Base-by-base conservation (phyloP, 2,329 filamentous ascomycete species). In the Boeremia lycopersici region DNA sequence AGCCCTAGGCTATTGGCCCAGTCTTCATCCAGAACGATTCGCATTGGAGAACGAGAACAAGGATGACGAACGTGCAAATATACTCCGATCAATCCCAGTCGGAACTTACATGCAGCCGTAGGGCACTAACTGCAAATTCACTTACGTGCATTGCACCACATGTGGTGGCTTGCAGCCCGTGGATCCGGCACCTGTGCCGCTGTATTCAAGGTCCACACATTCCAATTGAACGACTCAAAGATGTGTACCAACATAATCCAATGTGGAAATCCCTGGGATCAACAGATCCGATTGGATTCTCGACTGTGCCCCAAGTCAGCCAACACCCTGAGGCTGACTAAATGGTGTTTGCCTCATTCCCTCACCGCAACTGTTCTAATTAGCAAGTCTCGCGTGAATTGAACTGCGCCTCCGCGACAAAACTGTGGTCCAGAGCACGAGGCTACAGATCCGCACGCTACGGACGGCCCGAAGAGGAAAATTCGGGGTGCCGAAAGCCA, bases 81-180 rank as follows among this genome's bases (percentile, higher is more conserved):
- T 55, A 46, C 41, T 55, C 52, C 52, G 52, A 55, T 46, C 26
- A 15, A 28, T 28, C 52, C 52, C 35, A 50, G 46, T 47, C 41
- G 13, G 11, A n/a, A n/a, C 31, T 26, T 23, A 25, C 42, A 36
- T 51, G 48, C 43, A 47, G 48, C 34, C 33, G 19, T 51, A 12
- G 7, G 7, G 7, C 38, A 28, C 53, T 56, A 56, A 51, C 53
- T 52, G 30, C 19, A 56, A 47, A 30, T 13, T 19, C 34, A n/a
- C 23, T 40, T 43, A 43, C 34, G 31, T 56, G 53, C 53, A 56
- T 51, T 36, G 44, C 12, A 39, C 39, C 17, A 40, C 53, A 42
- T 51, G 19, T 23, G 38, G 39, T 52, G 53, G 53, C 53, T 56
- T 52, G 28, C 39, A 38, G 38, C 40, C 23, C 48, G 43, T 56